phyloP scores from a whole-genome alignment of 208 protist genomes.

The Eutreptiella sp. region DNA sequence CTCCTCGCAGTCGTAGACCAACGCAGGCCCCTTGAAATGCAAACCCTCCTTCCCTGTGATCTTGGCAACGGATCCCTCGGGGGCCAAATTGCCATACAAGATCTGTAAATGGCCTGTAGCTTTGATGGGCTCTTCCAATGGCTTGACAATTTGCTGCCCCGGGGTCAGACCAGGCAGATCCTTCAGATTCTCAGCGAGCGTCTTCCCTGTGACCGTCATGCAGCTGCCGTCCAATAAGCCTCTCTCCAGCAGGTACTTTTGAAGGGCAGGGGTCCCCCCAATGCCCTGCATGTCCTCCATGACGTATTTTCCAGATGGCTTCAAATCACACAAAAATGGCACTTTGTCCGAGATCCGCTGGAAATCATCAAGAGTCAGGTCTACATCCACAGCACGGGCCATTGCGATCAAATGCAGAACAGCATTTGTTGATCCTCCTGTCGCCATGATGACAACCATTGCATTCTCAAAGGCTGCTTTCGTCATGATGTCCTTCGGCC shows the following conservation, averaged over 20 bases:
- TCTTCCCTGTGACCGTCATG: constrained; percentile 45
- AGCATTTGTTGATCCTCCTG: constrained; percentile 43
- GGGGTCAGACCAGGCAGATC: not conserved
- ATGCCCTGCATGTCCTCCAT: constrained; percentile 45
- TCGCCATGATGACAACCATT: constrained; percentile 36
- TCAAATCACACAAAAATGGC: constrained; percentile 37
- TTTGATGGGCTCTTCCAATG: constrained; percentile 39
- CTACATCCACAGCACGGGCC: constrained; percentile 22
- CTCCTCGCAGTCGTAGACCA: constrained; percentile 38
- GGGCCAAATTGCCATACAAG: constrained; percentile 43
- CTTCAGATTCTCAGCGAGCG: constrained; percentile 37
- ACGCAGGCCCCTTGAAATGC: constrained; percentile 32
- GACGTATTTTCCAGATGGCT: constrained; percentile 40
- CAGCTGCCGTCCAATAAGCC: constrained; percentile 25
- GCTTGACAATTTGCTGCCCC: constrained; percentile 35
- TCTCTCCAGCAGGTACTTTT: constrained; percentile 43
- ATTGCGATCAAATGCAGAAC: constrained; percentile 42
- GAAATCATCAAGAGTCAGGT: constrained; percentile 39
- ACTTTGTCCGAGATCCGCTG: constrained; percentile 25
- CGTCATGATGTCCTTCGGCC: constrained; percentile 47
- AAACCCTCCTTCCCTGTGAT: constrained; percentile 47
- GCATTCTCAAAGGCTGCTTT: constrained; percentile 45
- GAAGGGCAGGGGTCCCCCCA: constrained; percentile 30
- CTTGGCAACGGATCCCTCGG: constrained; percentile 45
- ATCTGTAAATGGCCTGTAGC: constrained; percentile 39